Conservation (phyloP, 176 grass and related monocot species). For the Oryza longistaminata region DNA sequence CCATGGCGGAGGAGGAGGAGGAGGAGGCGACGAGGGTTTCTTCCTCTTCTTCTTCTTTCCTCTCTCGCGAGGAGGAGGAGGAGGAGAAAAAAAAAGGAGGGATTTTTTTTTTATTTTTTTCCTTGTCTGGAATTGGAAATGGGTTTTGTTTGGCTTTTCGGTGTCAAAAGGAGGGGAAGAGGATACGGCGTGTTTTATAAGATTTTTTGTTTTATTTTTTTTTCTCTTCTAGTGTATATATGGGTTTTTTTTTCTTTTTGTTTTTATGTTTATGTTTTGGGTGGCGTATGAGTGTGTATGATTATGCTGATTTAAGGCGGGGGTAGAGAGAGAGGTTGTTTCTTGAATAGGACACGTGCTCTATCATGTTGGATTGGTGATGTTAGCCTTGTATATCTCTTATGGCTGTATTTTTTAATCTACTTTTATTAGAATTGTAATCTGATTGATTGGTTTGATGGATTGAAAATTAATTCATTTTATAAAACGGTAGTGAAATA, state of each 20-base stretch:
- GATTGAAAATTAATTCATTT: neutral
- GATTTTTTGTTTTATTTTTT: neutral
- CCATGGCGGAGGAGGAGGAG: constrained; percentile 54
- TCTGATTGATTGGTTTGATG: neutral
- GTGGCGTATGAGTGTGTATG: neutral
- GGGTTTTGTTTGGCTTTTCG: constrained; percentile 35
- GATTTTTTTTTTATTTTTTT: neutral
- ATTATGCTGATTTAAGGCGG: neutral
- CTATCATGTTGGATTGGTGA: neutral
- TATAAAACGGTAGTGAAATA: too few species aligned
- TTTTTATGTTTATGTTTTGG: neutral
- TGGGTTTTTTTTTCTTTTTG: neutral
- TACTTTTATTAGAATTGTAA: neutral
- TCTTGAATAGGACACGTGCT: neutral
- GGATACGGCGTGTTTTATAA: constrained; percentile 11
- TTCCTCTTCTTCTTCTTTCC: neutral
- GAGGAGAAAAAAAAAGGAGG: neutral
- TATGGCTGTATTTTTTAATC: neutral
- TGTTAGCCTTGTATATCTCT: too few species aligned
- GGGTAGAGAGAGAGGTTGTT: neutral
- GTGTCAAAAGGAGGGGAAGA: neutral
- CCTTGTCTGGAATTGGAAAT: constrained; percentile 14
- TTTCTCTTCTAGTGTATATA: neutral
- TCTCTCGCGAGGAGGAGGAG: neutral
- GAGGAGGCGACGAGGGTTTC: constrained; percentile 36